phyloP scores from a whole-genome alignment of 2,329 filamentous ascomycete species.

The Cladosporium halotolerans region DNA sequence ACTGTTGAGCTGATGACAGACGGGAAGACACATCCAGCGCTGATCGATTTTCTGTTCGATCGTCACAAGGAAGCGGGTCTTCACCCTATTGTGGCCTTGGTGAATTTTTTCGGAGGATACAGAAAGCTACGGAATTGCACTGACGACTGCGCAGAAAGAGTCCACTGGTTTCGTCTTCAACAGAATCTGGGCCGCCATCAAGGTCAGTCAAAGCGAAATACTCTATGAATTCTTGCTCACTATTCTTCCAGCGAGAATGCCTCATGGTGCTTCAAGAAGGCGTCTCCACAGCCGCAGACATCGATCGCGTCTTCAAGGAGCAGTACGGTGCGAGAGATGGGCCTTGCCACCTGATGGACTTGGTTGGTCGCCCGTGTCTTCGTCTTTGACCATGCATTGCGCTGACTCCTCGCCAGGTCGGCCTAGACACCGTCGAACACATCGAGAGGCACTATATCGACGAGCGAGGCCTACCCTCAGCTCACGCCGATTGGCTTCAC shows the following conservation, averaged over 20 bases:
- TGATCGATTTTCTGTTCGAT: conserved; percentile 43
- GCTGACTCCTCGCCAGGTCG: conserved; percentile 28
- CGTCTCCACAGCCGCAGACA: conserved; percentile 43
- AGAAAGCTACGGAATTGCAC: too few species aligned
- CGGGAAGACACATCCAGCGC: conserved; percentile 37
- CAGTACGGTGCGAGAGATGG: too few species aligned
- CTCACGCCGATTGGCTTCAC: too few species aligned
- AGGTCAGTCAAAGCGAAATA: conserved; percentile 37
- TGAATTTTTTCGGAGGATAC: too few species aligned
- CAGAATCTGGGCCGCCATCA: conserved; percentile 52
- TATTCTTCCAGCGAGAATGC: too few species aligned
- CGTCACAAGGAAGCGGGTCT: conserved; percentile 35
- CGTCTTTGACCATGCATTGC: neutral
- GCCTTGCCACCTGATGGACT: conserved; percentile 2
- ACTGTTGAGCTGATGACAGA: conserved; percentile 51
- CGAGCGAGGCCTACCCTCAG: conserved; percentile 40
- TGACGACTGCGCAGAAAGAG: conserved; percentile 31
- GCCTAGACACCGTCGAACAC: conserved; percentile 48
- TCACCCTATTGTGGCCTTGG: conserved; percentile 35
- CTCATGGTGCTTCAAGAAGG: conserved; percentile 31
- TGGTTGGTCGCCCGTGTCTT: neutral
- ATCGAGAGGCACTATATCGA: conserved; percentile 50
- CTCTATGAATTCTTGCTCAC: conserved; percentile 39
- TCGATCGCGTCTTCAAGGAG: conserved; percentile 44
- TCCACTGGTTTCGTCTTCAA: conserved; percentile 53